Evolutionary conservation across 2,329 filamentous ascomycete genomes (phyloP).

Genomic region (Plenodomus biglobosus): DNA sequence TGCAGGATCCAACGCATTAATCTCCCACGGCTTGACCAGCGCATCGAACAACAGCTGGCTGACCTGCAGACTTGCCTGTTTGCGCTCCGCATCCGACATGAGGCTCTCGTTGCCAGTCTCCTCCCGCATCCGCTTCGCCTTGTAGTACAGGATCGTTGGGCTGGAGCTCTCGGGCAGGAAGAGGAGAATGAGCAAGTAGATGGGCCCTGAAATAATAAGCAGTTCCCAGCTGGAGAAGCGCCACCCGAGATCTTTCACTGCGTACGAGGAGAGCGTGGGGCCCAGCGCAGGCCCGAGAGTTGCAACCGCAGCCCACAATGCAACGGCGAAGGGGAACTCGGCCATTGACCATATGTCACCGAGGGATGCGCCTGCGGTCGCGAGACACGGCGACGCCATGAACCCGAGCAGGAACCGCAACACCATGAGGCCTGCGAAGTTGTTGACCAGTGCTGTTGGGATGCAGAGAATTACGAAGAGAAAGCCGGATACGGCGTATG

Average conservation of each 20-base stretch:
- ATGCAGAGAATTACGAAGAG: conserved; percentile 68
- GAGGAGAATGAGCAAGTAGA: conserved; percentile 75
- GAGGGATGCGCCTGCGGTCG: conserved; percentile 39
- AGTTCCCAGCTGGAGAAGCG: conserved; percentile 85
- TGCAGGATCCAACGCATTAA: conserved; percentile 79
- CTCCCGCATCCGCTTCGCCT: conserved; percentile 72
- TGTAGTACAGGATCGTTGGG: conserved; percentile 55
- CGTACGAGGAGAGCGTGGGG: conserved; percentile 69
- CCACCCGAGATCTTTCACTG: conserved; percentile 70
- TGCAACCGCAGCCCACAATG: conserved; percentile 45
- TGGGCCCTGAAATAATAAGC: conserved; percentile 69
- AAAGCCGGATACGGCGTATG: conserved; percentile 68
- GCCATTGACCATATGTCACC: conserved; percentile 42
- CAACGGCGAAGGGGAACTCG: conserved; percentile 47
- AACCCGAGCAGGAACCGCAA: conserved; percentile 43
- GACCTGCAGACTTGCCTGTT: conserved; percentile 49
- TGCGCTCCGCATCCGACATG: conserved; percentile 77
- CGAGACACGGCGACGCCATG: conserved; percentile 40
- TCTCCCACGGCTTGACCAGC: conserved; percentile 75
- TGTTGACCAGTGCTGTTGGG: conserved; percentile 63
- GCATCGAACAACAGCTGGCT: conserved; percentile 52
- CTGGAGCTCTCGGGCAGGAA: conserved; percentile 85
- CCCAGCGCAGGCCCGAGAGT: conserved; percentile 64
- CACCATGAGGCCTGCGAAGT: conserved; percentile 64
- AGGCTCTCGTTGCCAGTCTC: conserved; percentile 65